These are phyloP conservation scores for Geotrichum carabidarum DNA, from an alignment of 1,139 yeast genomes.

Conservation along the genomic window DNA sequence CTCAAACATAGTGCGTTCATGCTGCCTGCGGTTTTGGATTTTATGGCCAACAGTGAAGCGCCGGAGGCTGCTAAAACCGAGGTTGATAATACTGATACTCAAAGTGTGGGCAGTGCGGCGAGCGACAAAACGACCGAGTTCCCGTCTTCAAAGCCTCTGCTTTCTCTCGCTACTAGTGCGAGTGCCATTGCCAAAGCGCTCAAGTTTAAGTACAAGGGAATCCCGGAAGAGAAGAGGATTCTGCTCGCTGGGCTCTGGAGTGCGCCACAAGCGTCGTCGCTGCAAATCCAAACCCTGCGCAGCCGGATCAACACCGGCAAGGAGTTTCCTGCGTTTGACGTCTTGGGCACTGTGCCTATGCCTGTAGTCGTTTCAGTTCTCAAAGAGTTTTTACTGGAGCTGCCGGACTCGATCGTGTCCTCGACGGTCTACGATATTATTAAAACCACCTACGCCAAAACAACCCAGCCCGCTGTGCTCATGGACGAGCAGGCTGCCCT, in stretches of 20 bases:
- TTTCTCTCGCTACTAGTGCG: background rate
- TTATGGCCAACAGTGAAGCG: slow-evolving; percentile 46
- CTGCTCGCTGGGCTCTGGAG: slow-evolving; percentile 16
- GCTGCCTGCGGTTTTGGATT: slow-evolving; percentile 56
- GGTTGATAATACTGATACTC: slow-evolving; percentile 5
- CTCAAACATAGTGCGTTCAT: slow-evolving; percentile 62
- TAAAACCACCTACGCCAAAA: slow-evolving; percentile 55
- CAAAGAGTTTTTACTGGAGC: slow-evolving; percentile 68
- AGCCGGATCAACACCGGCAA: slow-evolving; percentile 50
- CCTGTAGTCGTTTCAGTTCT: slow-evolving; percentile 60
- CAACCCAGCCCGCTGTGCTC: background rate
- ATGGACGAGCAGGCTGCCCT: slow-evolving; percentile 8
- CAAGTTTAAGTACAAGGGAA: slow-evolving; percentile 5
- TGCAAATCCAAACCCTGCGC: slow-evolving; percentile 62
- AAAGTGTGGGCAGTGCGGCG: slow-evolving; percentile 19
- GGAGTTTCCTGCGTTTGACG: slow-evolving; percentile 35
- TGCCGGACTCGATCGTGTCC: slow-evolving; percentile 76
- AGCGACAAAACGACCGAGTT: slow-evolving; percentile 18
- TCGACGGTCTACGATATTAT: slow-evolving; percentile 61
- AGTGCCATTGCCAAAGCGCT: slow-evolving; percentile 1
- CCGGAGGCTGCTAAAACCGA: background rate
- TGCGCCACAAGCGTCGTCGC: slow-evolving; percentile 52
- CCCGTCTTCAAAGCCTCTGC: slow-evolving; percentile 9
- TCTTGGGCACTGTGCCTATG: slow-evolving; percentile 39
- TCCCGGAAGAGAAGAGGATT: slow-evolving; percentile 5